phyloP scores from a whole-genome alignment of 768 basidiomycete genomes.

The Rhodocollybia butyracea region DNA sequence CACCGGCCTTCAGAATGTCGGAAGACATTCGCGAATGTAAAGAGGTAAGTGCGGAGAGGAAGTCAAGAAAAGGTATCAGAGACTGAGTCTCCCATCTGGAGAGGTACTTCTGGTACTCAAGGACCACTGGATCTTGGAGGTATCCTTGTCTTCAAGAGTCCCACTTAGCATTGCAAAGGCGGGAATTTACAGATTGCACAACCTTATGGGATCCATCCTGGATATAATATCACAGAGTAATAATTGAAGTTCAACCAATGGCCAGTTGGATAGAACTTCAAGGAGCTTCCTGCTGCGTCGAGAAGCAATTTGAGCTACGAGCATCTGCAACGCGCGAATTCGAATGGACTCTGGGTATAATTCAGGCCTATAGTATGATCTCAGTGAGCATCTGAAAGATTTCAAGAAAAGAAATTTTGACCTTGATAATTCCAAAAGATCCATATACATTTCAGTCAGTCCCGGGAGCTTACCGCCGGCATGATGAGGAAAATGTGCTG shows the following conservation, averaged over 20 bases:
- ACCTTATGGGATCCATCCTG: slow-evolving; percentile 1
- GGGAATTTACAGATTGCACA: neutral
- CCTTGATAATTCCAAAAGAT: too few relatives aligned
- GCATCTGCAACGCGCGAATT: neutral
- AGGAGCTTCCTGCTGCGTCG: neutral
- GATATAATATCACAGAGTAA: neutral
- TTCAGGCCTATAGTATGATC: neutral
- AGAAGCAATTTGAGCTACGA: slow-evolving; percentile 1
- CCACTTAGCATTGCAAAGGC: too few relatives aligned
- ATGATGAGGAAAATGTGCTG: too few relatives aligned
- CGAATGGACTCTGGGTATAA: neutral
- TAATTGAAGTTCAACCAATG: neutral
- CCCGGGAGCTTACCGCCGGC: too few relatives aligned
- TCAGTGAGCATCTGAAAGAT: too few relatives aligned
- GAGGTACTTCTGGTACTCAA: neutral
- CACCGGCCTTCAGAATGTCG: neutral
- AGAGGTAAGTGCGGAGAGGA: neutral
- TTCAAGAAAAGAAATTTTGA: too few relatives aligned
- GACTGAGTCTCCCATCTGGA: neutral
- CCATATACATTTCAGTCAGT: too few relatives aligned
- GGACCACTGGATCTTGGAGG: neutral
- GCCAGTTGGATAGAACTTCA: neutral
- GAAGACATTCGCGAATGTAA: neutral
- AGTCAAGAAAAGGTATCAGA: neutral
- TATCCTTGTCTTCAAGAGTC: neutral